These are phyloP conservation scores for Malassezia globosa DNA, from an alignment of 1,284 basidiomycete species.

Conservation along the genomic window DNA sequence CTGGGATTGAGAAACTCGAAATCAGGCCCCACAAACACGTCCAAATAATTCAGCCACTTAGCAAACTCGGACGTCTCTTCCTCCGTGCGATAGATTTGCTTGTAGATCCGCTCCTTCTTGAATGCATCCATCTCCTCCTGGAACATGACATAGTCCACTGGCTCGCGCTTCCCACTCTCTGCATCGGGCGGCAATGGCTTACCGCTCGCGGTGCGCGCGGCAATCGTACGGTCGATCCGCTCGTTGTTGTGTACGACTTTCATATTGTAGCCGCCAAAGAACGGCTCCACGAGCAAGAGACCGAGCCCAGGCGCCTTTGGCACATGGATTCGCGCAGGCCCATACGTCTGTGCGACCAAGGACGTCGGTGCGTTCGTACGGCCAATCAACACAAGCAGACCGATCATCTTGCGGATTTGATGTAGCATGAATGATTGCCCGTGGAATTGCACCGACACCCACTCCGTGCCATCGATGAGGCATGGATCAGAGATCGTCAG, in stretches of 20 bases:
- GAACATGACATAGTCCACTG: constrained; percentile 23
- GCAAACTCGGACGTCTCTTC: constrained; percentile 65
- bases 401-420: constrained; percentile 94
- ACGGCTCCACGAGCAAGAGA: constrained; percentile 81
- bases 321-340: constrained; percentile 66
- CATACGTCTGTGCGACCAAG: constrained; percentile 50
- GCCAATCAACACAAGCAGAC: constrained; percentile 60
- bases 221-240: constrained; percentile 14
- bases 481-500: constrained; percentile 43
- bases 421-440: constrained; percentile 99
- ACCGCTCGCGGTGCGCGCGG: not conserved
- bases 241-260: constrained; percentile 51
- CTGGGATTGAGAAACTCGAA: constrained; percentile 47
- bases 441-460: constrained; percentile 85
- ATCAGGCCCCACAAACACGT: constrained; percentile 33
- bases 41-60: constrained; percentile 39
- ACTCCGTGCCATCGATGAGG: constrained; percentile 81
- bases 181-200: constrained; percentile 18
- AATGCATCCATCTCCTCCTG: constrained; percentile 28
- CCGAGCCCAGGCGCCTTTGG: constrained; percentile 95
- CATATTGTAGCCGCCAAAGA: constrained; percentile 65
- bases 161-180: constrained; percentile 19
- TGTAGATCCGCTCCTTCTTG: constrained; percentile 41
- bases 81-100: constrained; percentile 56
- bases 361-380: constrained; percentile 28